A percentile compares a stretch with the other conserved stretches of the same genome.
Evolutionary conservation across 148 eudicot genomes (phyloP).

Genomic region (Silene conica): DNA sequence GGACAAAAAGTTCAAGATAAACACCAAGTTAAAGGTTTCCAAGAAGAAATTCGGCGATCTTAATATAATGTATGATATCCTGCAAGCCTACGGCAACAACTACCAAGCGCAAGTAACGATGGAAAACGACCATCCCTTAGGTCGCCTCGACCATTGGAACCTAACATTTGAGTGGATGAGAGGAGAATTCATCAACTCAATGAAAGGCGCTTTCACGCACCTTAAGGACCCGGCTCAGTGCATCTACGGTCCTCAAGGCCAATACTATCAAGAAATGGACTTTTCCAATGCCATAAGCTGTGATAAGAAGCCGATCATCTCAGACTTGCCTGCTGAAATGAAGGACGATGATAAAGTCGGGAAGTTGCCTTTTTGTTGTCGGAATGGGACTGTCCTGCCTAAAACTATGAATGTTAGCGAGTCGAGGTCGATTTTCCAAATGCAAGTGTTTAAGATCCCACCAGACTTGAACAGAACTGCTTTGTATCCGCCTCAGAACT

Average conservation of each 20-base stretch:
- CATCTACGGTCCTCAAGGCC: slow-evolving; percentile 69
- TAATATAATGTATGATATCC: slow-evolving; percentile 65
- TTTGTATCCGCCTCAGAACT: slow-evolving; percentile 70
- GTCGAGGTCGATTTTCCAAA: slow-evolving; percentile 62
- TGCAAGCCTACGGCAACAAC: slow-evolving; percentile 57
- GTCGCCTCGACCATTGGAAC: slow-evolving; percentile 93
- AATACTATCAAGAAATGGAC: slow-evolving; percentile 61
- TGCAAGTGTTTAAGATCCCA: slow-evolving; percentile 68
- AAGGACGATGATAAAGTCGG: slow-evolving; percentile 70
- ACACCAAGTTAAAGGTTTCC: slow-evolving; percentile 13
- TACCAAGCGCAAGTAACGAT: slow-evolving; percentile 80
- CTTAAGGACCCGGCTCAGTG: slow-evolving; percentile 56
- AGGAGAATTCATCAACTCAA: slow-evolving; percentile 66
- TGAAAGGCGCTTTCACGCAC: slow-evolving; percentile 71
- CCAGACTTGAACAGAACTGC: slow-evolving; percentile 82
- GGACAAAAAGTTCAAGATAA: slow-evolving; percentile 63
- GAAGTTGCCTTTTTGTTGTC: slow-evolving; percentile 72
- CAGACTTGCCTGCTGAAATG: slow-evolving; percentile 61
- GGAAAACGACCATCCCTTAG: slow-evolving; percentile 61
- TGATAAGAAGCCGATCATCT: slow-evolving; percentile 51
- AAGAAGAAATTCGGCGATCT: slow-evolving; percentile 54
- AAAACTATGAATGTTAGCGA: slow-evolving; percentile 63
- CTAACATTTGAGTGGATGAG: slow-evolving; percentile 91
- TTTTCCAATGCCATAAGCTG: slow-evolving; percentile 61
- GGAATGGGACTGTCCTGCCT: slow-evolving; percentile 67